Percentiles rank a stretch among this genome's conserved stretches.
Conservation (phyloP, 768 basidiomycete genomes). For the Lenzites betulinus region DNA sequence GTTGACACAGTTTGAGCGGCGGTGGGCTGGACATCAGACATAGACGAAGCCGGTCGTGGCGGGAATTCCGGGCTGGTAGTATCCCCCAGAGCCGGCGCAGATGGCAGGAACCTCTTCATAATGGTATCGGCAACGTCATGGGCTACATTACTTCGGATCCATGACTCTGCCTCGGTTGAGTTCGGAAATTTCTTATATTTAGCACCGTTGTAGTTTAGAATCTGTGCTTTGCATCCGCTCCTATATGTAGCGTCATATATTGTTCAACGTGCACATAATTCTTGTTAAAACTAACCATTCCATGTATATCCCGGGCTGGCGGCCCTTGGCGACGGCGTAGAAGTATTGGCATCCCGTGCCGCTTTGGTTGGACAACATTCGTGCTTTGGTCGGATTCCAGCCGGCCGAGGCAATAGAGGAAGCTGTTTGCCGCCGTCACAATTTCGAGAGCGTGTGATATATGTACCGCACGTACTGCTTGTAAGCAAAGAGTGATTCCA, state of each 20-base stretch:
- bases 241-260: conserved; percentile 36
- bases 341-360: background rate
- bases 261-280: background rate
- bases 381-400: background rate
- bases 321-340: conserved; percentile 17
- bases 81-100: no score
- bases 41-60: no score
- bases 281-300: conserved; percentile 7
- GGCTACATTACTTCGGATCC: conserved; percentile 34
- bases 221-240: conserved; percentile 72
- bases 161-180: conserved; percentile 57
- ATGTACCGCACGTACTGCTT: no score
- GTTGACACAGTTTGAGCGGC: no score
- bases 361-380: background rate
- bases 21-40: no score
- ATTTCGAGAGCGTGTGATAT: no score
- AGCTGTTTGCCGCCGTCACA: no score
- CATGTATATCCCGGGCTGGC: conserved; percentile 10
- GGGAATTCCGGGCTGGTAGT: no score
- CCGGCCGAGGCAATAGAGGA: no score
- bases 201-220: conserved; percentile 63
- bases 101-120: background rate
- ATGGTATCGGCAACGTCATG: background rate
- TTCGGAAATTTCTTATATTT: conserved; percentile 67
- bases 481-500: no score